Evolutionary conservation across 192 early-diverging fungal species (phyloP), one percentile per base, ranked within the genome.

Genomic region (Coemansia sp.): DNA sequence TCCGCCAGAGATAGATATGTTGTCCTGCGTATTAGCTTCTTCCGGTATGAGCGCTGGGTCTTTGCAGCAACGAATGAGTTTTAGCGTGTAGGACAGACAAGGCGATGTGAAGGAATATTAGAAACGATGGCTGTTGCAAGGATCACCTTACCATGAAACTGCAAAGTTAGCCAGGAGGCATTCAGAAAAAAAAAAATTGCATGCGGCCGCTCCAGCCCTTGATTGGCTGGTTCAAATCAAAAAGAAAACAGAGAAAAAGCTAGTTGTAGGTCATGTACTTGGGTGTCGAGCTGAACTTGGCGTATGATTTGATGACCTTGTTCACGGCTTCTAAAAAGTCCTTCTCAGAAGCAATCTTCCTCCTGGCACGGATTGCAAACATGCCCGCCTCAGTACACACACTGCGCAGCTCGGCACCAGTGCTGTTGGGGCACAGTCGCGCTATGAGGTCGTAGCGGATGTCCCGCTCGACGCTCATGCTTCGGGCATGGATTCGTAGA

Each of bases 331-430:
- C 96, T 84, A 99, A 87, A 84, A 97, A 99, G 85, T 99, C 98
- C 86, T 99, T 98, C 78, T 99, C 98, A 22, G 95, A 98, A 20
- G 98, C 96, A 19, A 98, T 87, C 91, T 98, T 98, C 88, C 96
- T 90, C 76, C 97, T 87, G 58, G 94, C 92, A 11, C 97, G 87
- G 67, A 99, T 99, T 2, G 97, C 97, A 88, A 94, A 99, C 97
- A 99, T 99, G 62, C 97, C 97, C 7, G 97, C 96, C 83, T 99
- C 97, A 29, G 97, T 99, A 85, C 97, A 99, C 58, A 99, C 97
- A 76, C 91, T 93, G 64, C 97, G 89, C 60, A 99, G 84, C 83
- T 99, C 97, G 20, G 97, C 97, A 63, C 97, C 97, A 1, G 98
- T 99, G 64, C 94, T 93, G 81, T 99, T 99, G 42, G 98, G 98